Percentiles rank a stretch among this genome's conserved stretches.
Evolutionary conservation across 2,329 filamentous ascomycete genomes (phyloP).

Genomic region (Penicillium brevicompactum): DNA sequence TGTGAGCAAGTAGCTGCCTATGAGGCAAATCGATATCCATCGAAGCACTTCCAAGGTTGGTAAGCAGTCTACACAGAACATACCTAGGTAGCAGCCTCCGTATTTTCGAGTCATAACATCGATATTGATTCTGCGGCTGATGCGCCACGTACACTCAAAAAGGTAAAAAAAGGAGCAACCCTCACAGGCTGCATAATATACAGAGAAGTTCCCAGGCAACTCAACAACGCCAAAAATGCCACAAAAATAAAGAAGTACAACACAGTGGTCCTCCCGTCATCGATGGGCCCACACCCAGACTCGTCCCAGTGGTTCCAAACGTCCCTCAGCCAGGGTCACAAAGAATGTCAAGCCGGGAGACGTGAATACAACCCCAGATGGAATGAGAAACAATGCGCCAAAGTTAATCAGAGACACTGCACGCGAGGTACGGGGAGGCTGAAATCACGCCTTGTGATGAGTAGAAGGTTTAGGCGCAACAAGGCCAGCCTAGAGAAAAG

Average conservation of each 20-base stretch:
- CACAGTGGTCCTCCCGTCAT: background rate
- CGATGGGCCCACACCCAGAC: background rate
- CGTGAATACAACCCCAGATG: background rate
- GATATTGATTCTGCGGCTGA: conserved; percentile 6
- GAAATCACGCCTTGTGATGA: conserved; percentile 21
- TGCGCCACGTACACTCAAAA: conserved; percentile 3
- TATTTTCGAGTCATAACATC: background rate
- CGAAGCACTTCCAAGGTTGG: no score
- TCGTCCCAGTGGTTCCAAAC: background rate
- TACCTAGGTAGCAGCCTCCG: background rate
- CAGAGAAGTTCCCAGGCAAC: conserved; percentile 12
- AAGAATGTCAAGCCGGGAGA: background rate
- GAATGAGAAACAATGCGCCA: background rate
- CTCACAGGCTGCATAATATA: conserved; percentile 13
- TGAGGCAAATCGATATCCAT: no score
- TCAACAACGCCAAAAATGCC: conserved; percentile 30
- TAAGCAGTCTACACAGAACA: no score
- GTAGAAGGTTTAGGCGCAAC: conserved; percentile 33
- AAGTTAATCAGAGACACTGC: background rate
- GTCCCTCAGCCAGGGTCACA: conserved; percentile 1
- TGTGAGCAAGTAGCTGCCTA: no score
- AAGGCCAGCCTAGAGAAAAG: conserved; percentile 34
- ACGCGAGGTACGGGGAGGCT: background rate
- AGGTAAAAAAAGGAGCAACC: background rate
- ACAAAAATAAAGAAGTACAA: conserved; percentile 11